These are phyloP conservation scores for Termitomyces bulborhizus DNA, from an alignment of 768 basidiomycete species.

Conservation along the genomic window DNA sequence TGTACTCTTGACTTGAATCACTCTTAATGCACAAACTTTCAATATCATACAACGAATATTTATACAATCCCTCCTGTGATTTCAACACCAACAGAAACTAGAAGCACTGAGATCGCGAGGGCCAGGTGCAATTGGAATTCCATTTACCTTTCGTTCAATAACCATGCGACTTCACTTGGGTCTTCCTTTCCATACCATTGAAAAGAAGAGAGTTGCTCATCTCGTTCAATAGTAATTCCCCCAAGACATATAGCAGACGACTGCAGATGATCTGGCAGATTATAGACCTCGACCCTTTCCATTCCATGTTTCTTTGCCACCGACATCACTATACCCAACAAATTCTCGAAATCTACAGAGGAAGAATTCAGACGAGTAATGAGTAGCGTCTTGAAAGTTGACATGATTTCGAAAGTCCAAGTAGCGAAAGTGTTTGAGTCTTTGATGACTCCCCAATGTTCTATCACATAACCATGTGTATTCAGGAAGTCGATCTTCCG, in stretches of 20 bases:
- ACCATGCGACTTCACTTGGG: conserved; percentile 32
- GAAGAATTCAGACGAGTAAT: conserved; percentile 35
- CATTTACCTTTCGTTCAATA: conserved; percentile 41
- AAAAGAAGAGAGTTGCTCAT: conserved; percentile 35
- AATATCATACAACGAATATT: neutral
- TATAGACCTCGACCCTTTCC: conserved; percentile 41
- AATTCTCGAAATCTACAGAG: conserved; percentile 23
- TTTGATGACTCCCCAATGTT: conserved; percentile 25
- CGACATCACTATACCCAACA: conserved; percentile 28
- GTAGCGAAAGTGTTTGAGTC: conserved; percentile 26
- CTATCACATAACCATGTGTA: conserved; percentile 9
- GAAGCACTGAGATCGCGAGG: neutral
- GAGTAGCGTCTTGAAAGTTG: conserved; percentile 28
- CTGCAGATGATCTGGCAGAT: conserved; percentile 29
- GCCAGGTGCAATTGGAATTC: neutral
- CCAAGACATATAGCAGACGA: conserved; percentile 20
- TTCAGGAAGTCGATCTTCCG: conserved; percentile 21
- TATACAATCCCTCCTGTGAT: neutral
- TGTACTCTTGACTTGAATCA: neutral
- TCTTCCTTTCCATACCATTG: conserved; percentile 44
- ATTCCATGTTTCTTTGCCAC: conserved; percentile 28
- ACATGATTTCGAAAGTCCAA: conserved; percentile 36
- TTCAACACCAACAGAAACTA: conserved; percentile 37
- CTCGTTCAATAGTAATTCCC: conserved; percentile 25
- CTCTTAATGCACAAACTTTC: neutral